Conservation (phyloP, 1,139 yeast genomes). For the Candida sanyaensis region DNA sequence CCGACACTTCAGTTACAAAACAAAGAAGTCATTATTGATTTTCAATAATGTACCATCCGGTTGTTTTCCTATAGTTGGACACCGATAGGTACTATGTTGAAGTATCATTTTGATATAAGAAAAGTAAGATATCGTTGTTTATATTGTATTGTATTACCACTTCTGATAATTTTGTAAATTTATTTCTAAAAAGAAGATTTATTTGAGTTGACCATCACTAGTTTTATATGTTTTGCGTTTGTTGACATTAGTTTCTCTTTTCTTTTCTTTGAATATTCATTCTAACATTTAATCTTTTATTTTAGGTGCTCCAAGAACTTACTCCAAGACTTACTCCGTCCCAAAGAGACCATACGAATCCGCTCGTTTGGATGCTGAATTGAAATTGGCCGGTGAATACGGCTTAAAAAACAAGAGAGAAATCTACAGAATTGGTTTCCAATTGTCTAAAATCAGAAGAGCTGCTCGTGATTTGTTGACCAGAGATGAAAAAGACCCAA, state of each 20-base stretch:
- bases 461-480: slow-evolving; percentile 99
- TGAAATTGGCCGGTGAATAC: slow-evolving; percentile 99
- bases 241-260: neutral
- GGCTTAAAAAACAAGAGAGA: slow-evolving; percentile 99
- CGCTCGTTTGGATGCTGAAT: slow-evolving; percentile 99
- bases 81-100: too few species aligned
- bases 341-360: slow-evolving; percentile 99
- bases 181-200: neutral
- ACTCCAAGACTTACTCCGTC: slow-evolving; percentile 98
- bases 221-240: slow-evolving; percentile 1
- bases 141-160: too few species aligned
- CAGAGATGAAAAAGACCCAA: slow-evolving; percentile 99
- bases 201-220: slow-evolving; percentile 9
- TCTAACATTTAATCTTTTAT: slow-evolving; percentile 27
- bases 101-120: neutral
- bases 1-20: slow-evolving; percentile 82
- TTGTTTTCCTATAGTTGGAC: too few species aligned
- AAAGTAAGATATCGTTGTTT: neutral
- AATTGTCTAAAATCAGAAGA: slow-evolving; percentile 99
- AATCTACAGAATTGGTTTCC: slow-evolving; percentile 98
- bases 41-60: neutral
- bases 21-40: slow-evolving; percentile 3
- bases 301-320: slow-evolving; percentile 94
- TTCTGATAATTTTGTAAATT: neutral
- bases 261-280: slow-evolving; percentile 7